A percentile compares a stretch with the other conserved stretches of the same genome.
Evolutionary conservation across 2,329 filamentous ascomycete genomes (phyloP).

Genomic region (Venturia asperata): DNA sequence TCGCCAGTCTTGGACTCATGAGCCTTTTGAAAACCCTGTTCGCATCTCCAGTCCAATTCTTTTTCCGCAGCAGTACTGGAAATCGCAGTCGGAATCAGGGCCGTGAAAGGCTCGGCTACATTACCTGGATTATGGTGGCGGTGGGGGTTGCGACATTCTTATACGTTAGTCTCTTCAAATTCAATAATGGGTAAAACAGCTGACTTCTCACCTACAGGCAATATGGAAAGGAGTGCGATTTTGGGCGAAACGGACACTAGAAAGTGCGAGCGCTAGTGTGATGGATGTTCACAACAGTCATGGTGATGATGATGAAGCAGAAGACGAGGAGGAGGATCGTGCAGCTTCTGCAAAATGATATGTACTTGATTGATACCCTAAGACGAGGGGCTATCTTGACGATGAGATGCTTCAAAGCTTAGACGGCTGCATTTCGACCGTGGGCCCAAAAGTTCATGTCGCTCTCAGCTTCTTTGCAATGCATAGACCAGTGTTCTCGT

Average conservation of each 20-base stretch:
- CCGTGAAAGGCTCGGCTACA: conserved; percentile 67
- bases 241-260: conserved; percentile 64
- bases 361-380: not conserved
- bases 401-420: conserved; percentile 16
- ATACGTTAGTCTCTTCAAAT: conserved; percentile 50
- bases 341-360: conserved; percentile 15
- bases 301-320: conserved; percentile 47
- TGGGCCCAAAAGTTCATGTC: too few species aligned
- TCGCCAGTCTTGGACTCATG: conserved; percentile 81
- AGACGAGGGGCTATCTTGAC: not conserved
- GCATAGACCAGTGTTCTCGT: too few species aligned
- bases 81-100: conserved; percentile 53
- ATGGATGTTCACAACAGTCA: conserved; percentile 62
- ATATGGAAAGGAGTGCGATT: conserved; percentile 76
- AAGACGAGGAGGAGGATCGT: conserved; percentile 39
- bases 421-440: too few species aligned
- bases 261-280: conserved; percentile 70
- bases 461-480: not conserved
- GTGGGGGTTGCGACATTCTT: conserved; percentile 76
- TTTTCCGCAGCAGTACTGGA: conserved; percentile 58
- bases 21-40: conserved; percentile 77
- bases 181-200: not conserved
- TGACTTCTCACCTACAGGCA: conserved; percentile 43
- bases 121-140: conserved; percentile 71
- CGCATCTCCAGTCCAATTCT: conserved; percentile 68